A percentile compares a stretch with the other conserved stretches of the same genome.
Evolutionary conservation across 306 rosid species (phyloP).

Genomic region (Quercus rubra): DNA sequence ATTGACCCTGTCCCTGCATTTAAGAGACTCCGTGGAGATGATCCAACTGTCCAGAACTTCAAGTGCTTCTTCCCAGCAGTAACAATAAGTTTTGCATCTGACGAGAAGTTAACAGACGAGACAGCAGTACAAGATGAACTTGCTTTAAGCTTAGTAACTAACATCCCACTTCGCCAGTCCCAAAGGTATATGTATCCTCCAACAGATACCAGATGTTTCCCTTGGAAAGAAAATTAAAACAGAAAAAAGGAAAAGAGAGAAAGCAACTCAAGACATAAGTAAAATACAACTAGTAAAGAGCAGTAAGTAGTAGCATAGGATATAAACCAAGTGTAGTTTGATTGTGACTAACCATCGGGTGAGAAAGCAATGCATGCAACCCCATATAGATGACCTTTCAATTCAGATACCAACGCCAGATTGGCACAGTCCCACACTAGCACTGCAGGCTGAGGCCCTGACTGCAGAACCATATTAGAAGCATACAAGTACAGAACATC

Average conservation of each 20-base stretch:
- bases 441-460: constrained; percentile 62
- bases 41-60: constrained; percentile 64
- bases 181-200: constrained; percentile 67
- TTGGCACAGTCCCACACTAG: constrained; percentile 60
- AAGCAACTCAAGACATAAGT: neutral
- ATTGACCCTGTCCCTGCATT: constrained; percentile 35
- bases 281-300: constrained; percentile 23
- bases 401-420: constrained; percentile 44
- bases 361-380: constrained; percentile 68
- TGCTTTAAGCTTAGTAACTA: constrained; percentile 65
- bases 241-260: neutral
- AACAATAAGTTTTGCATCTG: constrained; percentile 53
- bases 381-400: constrained; percentile 64
- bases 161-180: constrained; percentile 57
- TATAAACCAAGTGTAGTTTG: constrained; percentile 13
- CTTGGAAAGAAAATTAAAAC: constrained; percentile 32
- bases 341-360: constrained; percentile 60
- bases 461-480: constrained; percentile 46
- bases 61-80: constrained; percentile 77
- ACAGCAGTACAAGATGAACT: constrained; percentile 56
- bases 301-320: constrained; percentile 6
- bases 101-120: constrained; percentile 62
- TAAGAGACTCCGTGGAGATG: constrained; percentile 47
- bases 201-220: constrained; percentile 65
- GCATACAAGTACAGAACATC: neutral